Base-by-base conservation (phyloP, 2,329 filamentous ascomycete species). In the Cyphellophora attinorum region DNA sequence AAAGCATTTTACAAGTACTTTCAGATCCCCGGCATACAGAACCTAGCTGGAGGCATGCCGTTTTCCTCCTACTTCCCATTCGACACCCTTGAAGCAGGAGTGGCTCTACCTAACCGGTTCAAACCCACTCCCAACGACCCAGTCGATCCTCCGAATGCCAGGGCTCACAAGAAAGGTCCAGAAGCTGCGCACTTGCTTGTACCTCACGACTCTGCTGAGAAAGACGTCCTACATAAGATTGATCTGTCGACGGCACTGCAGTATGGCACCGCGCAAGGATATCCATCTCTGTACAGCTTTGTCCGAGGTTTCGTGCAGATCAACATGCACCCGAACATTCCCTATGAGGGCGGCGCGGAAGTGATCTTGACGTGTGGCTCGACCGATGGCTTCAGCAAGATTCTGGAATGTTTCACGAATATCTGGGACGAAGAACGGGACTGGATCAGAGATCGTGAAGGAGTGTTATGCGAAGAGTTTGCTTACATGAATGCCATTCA, bases 1-100 rank as follows among this genome's bases (percentile, higher is more conserved):
- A 94, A 94, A 65, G 53, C 70, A 23, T 85, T 88, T 57, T 94
- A 94, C 67, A 85, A 85, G 59, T 93, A 84, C 61, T 91, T 91
- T 49, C 43, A 49, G 8, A 74, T 76, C 34, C 74, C 74, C 0
- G 72, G 72, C 21, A 74, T 78, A 46, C 70, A 66, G 11, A 76
- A 79, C 49, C 55, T 78, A 23, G 74, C 74, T 8, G 74, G 74
- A 50, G 74, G 85, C 40, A 72, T 93, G 14, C 88, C 88, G 11
- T 80, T 91, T 57, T 68, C 79, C 25, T 72, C 72, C 38, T 85
- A 85, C 61, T 95, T 95, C 53, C 88, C 88, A 6, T 94, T 82
- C 59, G 86, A 95, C 51, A 91, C 85, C 1, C 75, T 95, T 43
- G 85, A 93, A 59, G 84, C 86, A 27, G 77, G 81, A 45, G 75